Evolutionary conservation across 1,284 basidiomycete species (phyloP).

Genomic region (Leccinum subrobustum): DNA sequence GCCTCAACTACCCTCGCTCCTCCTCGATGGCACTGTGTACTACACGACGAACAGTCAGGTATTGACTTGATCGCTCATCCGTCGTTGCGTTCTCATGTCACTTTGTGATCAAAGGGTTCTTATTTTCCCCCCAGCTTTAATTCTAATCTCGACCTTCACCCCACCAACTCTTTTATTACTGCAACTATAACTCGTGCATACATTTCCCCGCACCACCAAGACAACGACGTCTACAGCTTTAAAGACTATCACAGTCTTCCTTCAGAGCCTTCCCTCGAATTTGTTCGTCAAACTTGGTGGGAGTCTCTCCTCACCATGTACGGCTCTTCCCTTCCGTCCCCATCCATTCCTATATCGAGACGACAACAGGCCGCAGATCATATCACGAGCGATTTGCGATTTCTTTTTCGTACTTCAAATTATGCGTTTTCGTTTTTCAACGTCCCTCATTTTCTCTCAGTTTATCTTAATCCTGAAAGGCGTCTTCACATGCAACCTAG

Average conservation of each 20-base stretch:
- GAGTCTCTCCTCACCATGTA: conserved; percentile 65
- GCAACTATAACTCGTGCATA: conserved; percentile 1
- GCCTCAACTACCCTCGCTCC: conserved; percentile 5
- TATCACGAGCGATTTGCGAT: conserved; percentile 59
- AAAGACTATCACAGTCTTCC: conserved; percentile 33
- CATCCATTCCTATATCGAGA: conserved; percentile 39
- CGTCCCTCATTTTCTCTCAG: conserved; percentile 61
- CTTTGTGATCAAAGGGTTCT: conserved; percentile 26
- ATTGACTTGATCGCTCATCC: conserved; percentile 26
- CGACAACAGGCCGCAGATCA: conserved; percentile 45
- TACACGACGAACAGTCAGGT: conserved; percentile 29
- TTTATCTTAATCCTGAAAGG: conserved; percentile 52
- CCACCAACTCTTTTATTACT: background rate
- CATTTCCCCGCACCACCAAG: conserved; percentile 15
- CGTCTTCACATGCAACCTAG: conserved; percentile 65
- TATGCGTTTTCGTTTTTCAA: conserved; percentile 75
- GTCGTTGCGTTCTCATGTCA: conserved; percentile 27
- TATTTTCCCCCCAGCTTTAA: conserved; percentile 4
- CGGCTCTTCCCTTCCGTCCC: conserved; percentile 34
- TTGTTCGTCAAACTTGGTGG: conserved; percentile 75
- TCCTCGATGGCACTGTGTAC: conserved; percentile 7
- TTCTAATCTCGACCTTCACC: conserved; percentile 4
- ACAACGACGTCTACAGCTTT: conserved; percentile 35
- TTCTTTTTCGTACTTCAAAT: conserved; percentile 61
- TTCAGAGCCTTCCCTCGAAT: conserved; percentile 59